phyloP scores from a whole-genome alignment of 192 early-diverging fungal genomes.

The Dimargaris cristalligena region DNA sequence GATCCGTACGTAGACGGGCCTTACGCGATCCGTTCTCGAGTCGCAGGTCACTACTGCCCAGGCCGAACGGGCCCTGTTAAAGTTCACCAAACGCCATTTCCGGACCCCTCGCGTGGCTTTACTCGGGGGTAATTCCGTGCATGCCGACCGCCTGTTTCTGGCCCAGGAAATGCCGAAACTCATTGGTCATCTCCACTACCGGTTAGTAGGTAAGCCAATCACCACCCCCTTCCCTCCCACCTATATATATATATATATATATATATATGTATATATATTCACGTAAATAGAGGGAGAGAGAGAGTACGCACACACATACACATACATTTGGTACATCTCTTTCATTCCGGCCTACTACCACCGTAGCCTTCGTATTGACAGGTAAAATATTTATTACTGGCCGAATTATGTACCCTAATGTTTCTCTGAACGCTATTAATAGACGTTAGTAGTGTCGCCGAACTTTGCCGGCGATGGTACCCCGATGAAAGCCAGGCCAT shows the following conservation, averaged over 20 bases:
- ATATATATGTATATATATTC: too few relatives aligned
- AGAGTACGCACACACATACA: too few relatives aligned
- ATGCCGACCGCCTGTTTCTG: slow-evolving; percentile 77
- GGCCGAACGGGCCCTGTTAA: slow-evolving; percentile 55
- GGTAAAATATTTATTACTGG: not conserved
- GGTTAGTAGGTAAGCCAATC: slow-evolving; percentile 35
- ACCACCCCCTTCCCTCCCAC: too few relatives aligned
- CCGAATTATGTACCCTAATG: slow-evolving; percentile 6
- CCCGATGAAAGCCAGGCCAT: slow-evolving; percentile 26
- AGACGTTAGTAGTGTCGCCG: slow-evolving; percentile 87
- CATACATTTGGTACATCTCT: not conserved
- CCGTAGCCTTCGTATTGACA: not conserved
- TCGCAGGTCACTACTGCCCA: slow-evolving; percentile 44
- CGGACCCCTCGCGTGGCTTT: slow-evolving; percentile 36
- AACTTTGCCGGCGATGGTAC: slow-evolving; percentile 69
- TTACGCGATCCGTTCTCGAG: slow-evolving; percentile 52
- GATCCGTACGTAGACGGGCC: slow-evolving; percentile 59
- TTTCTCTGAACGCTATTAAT: slow-evolving; percentile 22
- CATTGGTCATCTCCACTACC: slow-evolving; percentile 63
- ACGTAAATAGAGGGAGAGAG: too few relatives aligned
- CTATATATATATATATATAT: too few relatives aligned
- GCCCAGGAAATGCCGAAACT: slow-evolving; percentile 61
- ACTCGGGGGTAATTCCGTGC: slow-evolving; percentile 86
- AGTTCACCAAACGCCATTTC: slow-evolving; percentile 58
- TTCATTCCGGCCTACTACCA: not conserved